Conservation (phyloP, 176 grass and related monocot species). For the Areca catechu region DNA sequence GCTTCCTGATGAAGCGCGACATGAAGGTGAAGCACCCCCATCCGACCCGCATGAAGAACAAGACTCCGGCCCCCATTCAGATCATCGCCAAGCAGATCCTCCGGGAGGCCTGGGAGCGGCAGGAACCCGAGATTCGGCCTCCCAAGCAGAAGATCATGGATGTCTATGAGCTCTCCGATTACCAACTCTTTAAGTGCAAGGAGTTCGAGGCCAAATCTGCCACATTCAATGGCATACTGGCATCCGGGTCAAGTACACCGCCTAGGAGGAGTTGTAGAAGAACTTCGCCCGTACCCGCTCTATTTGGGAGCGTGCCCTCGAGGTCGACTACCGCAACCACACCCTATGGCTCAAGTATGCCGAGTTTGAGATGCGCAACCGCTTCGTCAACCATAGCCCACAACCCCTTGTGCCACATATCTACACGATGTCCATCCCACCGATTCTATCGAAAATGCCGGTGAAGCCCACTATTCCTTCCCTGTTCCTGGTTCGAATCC, state of each 20-base stretch:
- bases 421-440: too few species aligned
- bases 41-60: constrained; percentile 65
- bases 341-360: constrained; percentile 94
- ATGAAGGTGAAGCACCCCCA: constrained; percentile 59
- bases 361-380: constrained; percentile 77
- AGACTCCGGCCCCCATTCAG: constrained; percentile 55
- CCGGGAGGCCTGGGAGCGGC: too few species aligned
- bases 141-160: too few species aligned
- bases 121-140: too few species aligned
- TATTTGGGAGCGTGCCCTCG: too few species aligned
- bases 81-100: constrained; percentile 87
- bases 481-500: too few species aligned
- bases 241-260: constrained; percentile 70
- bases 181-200: constrained; percentile 66
- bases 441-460: too few species aligned
- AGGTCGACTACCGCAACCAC: too few species aligned
- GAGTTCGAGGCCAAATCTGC: constrained; percentile 55
- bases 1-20: too few species aligned
- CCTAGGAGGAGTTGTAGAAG: constrained; percentile 67
- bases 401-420: constrained; percentile 78
- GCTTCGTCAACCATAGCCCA: constrained; percentile 58
- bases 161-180: constrained; percentile 63
- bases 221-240: constrained; percentile 54
- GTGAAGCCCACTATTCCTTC: too few species aligned
- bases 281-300: constrained; percentile 63